Evolutionary conservation across 495 filamentous ascomycete genomes (phyloP).

Genomic region (Cryomyces minteri): DNA sequence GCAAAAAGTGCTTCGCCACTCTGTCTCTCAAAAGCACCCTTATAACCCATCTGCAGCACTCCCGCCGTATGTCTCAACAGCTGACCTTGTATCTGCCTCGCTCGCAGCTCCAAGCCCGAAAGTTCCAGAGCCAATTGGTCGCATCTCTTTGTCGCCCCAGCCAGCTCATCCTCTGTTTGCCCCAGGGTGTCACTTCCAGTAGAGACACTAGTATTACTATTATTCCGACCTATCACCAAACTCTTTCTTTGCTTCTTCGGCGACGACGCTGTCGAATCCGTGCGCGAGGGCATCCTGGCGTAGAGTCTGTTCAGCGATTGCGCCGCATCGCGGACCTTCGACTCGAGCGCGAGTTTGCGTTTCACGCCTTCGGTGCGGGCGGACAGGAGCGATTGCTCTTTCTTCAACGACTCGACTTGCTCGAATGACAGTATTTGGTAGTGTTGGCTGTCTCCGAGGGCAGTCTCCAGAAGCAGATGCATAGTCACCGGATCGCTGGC

Average conservation of each 20-base stretch:
- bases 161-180: slow-evolving; percentile 57
- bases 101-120: slow-evolving; percentile 52
- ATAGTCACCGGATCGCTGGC: slow-evolving; percentile 42
- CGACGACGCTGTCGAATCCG: slow-evolving; percentile 14
- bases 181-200: slow-evolving; percentile 19
- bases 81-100: slow-evolving; percentile 48
- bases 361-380: slow-evolving; percentile 62
- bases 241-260: slow-evolving; percentile 19
- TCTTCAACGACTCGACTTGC: slow-evolving; percentile 82
- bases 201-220: background rate
- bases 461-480: slow-evolving; percentile 86
- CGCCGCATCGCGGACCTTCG: slow-evolving; percentile 85
- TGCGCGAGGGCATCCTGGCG: slow-evolving; percentile 26
- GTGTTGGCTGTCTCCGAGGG: slow-evolving; percentile 64
- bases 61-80: slow-evolving; percentile 84
- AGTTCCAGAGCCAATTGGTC: slow-evolving; percentile 70
- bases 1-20: background rate
- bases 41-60: slow-evolving; percentile 75
- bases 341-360: slow-evolving; percentile 75
- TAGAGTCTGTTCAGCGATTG: slow-evolving; percentile 67
- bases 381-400: slow-evolving; percentile 48
- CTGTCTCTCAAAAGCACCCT: slow-evolving; percentile 31
- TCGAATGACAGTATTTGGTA: slow-evolving; percentile 78
- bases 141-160: slow-evolving; percentile 57
- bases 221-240: slow-evolving; percentile 8